Base-by-base conservation (phyloP, 352 stramenopile species). In the Phytophthora ohioensis region DNA sequence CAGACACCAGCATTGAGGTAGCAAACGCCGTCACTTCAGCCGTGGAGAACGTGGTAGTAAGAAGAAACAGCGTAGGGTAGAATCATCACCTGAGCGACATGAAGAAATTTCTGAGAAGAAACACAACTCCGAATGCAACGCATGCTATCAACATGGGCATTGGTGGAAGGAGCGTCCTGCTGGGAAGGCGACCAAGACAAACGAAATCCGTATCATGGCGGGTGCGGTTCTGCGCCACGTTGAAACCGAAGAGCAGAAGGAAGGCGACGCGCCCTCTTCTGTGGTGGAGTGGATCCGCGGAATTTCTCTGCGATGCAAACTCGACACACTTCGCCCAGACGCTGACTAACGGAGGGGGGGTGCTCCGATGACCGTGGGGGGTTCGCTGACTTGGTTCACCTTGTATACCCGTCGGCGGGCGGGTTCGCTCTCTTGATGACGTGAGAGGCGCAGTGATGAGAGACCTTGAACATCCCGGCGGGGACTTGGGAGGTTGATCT, bases 81-180 rank as follows among this genome's bases (percentile, higher is more conserved):
- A 58, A 6, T 13, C 13, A 13, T 10, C 10, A 13, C 52, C 35
- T 30, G 48, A 47, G 35, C n/a, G 52, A 6, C 52, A 36, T 13
- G 52, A 58, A 34, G n/a, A 58, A 3, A 58, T 58, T 21, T 8
- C 3, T 32, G 36, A 58, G 1, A 34, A 48, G 17, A 58, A 58
- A 13, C 34, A 10, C n/a, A 58, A 47, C 10, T 36, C 12, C 10
- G 36, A 46, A 15, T 48, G 52, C 17, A 58, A 46, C 7, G 51
- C 52, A 36, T 58, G 52, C n/a, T 36, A 58, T 47, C 7, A 58
- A 13, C 35, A 31, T 46, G 52, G 11, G 11, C 51, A 57, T 46
- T 57, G 51, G 51, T 58, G 36, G 35, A 48, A 58, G 31, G 52
- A 58, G 52, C 48, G 52, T 57, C 32, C 51, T 8, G 51, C 30